Evolutionary conservation across 2,329 filamentous ascomycete species (phyloP), one percentile per base, ranked within the genome.

Genomic region (Pseudonectria foliicola): DNA sequence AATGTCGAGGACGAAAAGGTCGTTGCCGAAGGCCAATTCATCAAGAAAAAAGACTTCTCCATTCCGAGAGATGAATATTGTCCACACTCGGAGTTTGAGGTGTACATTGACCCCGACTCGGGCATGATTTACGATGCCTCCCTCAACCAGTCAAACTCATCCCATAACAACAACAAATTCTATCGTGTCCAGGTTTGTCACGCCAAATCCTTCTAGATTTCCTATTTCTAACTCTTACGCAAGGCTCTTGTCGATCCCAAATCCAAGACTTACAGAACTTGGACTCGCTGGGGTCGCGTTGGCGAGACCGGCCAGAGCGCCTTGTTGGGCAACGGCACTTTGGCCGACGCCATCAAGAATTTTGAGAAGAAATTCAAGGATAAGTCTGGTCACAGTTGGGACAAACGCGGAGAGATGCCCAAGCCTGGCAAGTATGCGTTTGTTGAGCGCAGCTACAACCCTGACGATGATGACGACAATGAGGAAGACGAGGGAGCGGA

Each of bases 231-330:
- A 28, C 24, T 0, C 11, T 16, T 29, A n/a, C 24, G 23, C 6
- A 37, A 78, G 58, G 45, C 75, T 4, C 50, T 76, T 15, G 60
- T 61, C 13, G 61, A 63, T 25, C 45, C 48, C 14, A 42, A 45
- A 11, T 52, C 60, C 3, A 42, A 59, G 8, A 40, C 38, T 7
- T 84, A 69, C 55, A 63, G 67, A 28, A 78, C 75, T 0, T 90
- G 83, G 82, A 86, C 81, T 3, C 72, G 85, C 37, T 93, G 84
- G 85, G 87, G 87, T 14, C 76, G 87, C 14, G 85, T 93, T 14
- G 77, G 77, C 6, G 77, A 80, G 37, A 51, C 46, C 10, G 77
- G 77, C 5, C 67, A 75, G 46, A 66, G 52, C 11, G 65, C 62
- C 10, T 34, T 58, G 3, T 54, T 77, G 2, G 67, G 67, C 13